Percentiles rank a stretch among this genome's conserved stretches.
Evolutionary conservation across 2,329 filamentous ascomycete species (phyloP).

Genomic region (Cladosporium sp.): DNA sequence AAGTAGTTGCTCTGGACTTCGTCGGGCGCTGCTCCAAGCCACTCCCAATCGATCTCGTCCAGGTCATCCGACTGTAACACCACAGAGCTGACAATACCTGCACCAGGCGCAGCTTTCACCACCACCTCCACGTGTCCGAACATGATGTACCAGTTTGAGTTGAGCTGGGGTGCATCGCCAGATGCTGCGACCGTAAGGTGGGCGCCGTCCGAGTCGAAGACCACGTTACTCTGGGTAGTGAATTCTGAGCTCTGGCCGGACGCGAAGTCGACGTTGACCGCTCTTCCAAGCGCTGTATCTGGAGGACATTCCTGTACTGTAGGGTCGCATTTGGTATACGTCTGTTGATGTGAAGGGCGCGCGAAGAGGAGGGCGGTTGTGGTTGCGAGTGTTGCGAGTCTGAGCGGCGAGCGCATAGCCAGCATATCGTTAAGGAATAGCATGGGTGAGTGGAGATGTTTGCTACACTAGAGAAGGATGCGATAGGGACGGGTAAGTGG

Average conservation of each 20-base stretch:
- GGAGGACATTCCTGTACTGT: constrained; percentile 64
- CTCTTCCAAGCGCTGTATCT: constrained; percentile 78
- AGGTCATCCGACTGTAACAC: constrained; percentile 88
- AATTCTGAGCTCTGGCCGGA: constrained; percentile 78
- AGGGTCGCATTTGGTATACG: constrained; percentile 60
- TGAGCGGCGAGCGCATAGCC: constrained; percentile 36
- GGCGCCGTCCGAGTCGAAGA: constrained; percentile 75
- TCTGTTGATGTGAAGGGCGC: constrained; percentile 50
- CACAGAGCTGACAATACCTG: constrained; percentile 88
- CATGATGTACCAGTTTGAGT: constrained; percentile 98
- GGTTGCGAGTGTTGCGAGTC: constrained; percentile 43
- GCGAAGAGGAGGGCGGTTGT: constrained; percentile 42
- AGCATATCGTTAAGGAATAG: constrained; percentile 32
- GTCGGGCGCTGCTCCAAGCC: constrained; percentile 74
- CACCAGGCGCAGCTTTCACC: constrained; percentile 82
- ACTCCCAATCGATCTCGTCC: constrained; percentile 97
- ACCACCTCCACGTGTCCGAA: constrained; percentile 87
- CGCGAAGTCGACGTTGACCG: constrained; percentile 83
- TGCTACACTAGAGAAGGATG: constrained; percentile 18
- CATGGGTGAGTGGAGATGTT: constrained; percentile 25
- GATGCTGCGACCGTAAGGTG: constrained; percentile 75
- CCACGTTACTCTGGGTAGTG: constrained; percentile 66
- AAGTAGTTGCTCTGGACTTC: constrained; percentile 98
- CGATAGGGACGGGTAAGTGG: constrained; percentile 11
- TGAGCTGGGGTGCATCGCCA: constrained; percentile 83